Evolutionary conservation across 345 rosid species (phyloP), one percentile per base, ranked within the genome.

Genomic region (Ricinus communis): DNA sequence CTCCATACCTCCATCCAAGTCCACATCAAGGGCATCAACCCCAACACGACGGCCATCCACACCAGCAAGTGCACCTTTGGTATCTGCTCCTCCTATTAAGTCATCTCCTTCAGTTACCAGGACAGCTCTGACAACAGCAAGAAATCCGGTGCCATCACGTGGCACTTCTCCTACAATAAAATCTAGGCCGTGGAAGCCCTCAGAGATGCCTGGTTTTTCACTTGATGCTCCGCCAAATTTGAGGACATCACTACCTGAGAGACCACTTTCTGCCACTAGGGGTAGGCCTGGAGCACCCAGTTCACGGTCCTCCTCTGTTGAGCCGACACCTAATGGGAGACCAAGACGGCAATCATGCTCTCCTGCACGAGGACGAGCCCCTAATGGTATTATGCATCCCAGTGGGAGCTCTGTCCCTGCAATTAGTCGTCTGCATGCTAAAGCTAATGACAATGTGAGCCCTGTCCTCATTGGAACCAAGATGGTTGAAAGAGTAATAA

Each of bases 131-230:
- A n/a, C 77, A 57, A 43, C 21, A 22, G 49, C 60, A 22, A 66
- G 51, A 66, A 66, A 38, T 75, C 81, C 86, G 36, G 82, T 76
- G 60, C 68, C 87, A 69, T 87, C 97, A n/a, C 91, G 87, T 51
- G 97, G 83, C 47, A 74, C 88, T 59, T 92, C 99, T 71, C 98
- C 94, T 19, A 83, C 91, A 5, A 83, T 79, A 67, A 92, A 86
- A 81, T 80, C 97, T 70, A 85, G 96, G 69, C 90, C 97, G 63
- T 95, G 99, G 99, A 95, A 90, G 77, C 99, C 97, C 24, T 89
- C 98, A n/a, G 93, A 92, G 79, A 95, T 95, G 97, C 98, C 98
- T 46, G 99, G 99, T 69, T 95, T 82, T 81, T 95, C 97, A 2
- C 86, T 86, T 65, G 98, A 92, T 76, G 90, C 97, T 62, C 98